phyloP scores from a whole-genome alignment of 2,329 filamentous ascomycete genomes.

The Fusarium tricinctum region DNA sequence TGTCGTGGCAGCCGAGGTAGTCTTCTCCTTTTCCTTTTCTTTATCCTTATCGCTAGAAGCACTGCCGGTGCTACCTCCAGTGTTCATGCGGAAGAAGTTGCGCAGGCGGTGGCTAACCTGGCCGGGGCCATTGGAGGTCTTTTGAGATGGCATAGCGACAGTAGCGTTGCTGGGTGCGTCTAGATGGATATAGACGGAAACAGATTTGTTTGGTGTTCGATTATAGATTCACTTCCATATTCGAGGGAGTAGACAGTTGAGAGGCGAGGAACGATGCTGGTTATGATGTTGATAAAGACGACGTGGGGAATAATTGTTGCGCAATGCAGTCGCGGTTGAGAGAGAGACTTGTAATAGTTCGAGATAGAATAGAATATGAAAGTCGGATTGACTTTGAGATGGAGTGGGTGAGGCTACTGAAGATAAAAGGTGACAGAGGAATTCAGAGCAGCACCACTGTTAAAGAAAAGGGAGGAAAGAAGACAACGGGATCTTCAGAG shows the following conservation, averaged over 20 bases:
- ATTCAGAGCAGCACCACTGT: constrained; percentile 13
- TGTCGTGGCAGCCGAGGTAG: constrained; percentile 16
- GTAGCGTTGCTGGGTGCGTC: constrained; percentile 23
- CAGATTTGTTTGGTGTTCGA: constrained; percentile 42
- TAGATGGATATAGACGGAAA: constrained; percentile 28
- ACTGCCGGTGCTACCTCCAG: constrained; percentile 56
- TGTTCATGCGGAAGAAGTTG: constrained; percentile 79
- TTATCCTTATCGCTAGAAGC: constrained; percentile 56
- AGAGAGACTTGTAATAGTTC: constrained; percentile 6
- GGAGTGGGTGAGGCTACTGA: constrained; percentile 14
- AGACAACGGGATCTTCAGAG: constrained; percentile 29
- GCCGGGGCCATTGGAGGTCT: constrained; percentile 64
- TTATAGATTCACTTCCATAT: constrained; percentile 59
- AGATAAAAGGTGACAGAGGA: constrained; percentile 8
- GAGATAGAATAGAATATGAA: constrained; percentile 29
- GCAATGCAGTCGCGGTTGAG: constrained; percentile 30
- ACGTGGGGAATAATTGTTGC: constrained; percentile 27
- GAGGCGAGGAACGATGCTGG: constrained; percentile 7
- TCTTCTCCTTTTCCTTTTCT: constrained; percentile 57
- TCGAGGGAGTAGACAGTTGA: constrained; percentile 45
- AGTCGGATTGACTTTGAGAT: constrained; percentile 18
- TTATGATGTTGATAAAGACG: constrained; percentile 31
- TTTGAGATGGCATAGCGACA: constrained; percentile 65
- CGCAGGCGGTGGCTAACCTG: constrained; percentile 78
- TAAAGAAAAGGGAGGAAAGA: constrained; percentile 35